Evolutionary conservation across 768 basidiomycete genomes (phyloP).

Genomic region (Mycena latifolia): DNA sequence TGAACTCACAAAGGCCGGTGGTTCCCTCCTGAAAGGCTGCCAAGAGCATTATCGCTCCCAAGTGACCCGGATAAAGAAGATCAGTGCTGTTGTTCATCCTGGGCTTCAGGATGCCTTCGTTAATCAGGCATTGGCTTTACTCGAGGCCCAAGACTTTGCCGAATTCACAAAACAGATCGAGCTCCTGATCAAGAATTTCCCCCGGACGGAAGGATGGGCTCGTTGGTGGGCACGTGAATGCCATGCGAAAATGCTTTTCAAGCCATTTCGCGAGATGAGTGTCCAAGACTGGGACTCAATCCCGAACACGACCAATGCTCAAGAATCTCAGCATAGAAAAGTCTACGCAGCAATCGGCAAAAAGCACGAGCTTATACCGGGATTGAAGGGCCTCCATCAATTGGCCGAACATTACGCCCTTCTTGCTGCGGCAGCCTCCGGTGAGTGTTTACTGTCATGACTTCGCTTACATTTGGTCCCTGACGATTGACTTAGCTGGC

Average conservation of each 20-base stretch:
- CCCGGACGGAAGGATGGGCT: conserved; percentile 42
- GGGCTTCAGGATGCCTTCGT: not conserved
- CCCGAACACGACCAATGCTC: conserved; percentile 35
- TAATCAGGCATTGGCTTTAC: not conserved
- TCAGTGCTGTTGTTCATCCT: conserved; percentile 11
- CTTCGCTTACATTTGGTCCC: conserved; percentile 5
- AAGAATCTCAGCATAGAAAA: conserved; percentile 15
- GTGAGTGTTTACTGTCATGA: not conserved
- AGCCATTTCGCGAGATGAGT: conserved; percentile 25
- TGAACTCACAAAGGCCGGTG: conserved; percentile 29
- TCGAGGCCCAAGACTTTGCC: not conserved
- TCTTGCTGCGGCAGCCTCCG: not conserved
- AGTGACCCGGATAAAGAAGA: conserved; percentile 4
- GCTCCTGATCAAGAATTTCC: conserved; percentile 38
- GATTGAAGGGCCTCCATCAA: not conserved
- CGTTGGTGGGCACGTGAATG: conserved; percentile 46
- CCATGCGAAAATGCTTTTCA: conserved; percentile 37
- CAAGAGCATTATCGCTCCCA: conserved; percentile 5
- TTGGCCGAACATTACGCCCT: not conserved
- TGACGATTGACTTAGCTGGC: not conserved
- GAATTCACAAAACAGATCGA: not conserved
- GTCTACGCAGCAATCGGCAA: conserved; percentile 2
- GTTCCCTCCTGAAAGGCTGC: conserved; percentile 44
- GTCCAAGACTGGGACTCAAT: conserved; percentile 26
- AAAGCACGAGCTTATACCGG: not conserved